Evolutionary conservation across 805 yeast species (phyloP).

Genomic region (Cyberlindnera nakhonratchasimensis): DNA sequence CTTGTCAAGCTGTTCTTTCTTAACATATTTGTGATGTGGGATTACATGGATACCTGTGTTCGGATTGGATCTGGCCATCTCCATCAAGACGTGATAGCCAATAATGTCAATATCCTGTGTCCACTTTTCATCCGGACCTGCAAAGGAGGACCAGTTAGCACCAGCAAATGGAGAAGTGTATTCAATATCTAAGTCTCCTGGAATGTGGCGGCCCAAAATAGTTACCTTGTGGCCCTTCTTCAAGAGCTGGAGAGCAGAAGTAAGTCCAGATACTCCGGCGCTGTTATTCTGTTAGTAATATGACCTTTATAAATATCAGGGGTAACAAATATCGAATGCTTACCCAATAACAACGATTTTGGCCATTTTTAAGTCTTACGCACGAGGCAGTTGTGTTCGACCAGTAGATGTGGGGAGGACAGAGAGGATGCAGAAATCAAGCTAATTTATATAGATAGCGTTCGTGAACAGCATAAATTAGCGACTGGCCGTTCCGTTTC

Average conservation of each 20-base stretch:
- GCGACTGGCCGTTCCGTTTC: too few species aligned
- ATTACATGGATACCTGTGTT: slow-evolving; percentile 43
- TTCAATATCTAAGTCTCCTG: slow-evolving; percentile 52
- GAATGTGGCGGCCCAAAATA: slow-evolving; percentile 44
- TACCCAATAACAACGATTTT: slow-evolving; percentile 20
- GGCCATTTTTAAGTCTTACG: slow-evolving; percentile 7
- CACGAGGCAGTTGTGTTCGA: neutral
- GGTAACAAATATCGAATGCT: neutral
- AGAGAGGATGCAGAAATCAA: too few species aligned
- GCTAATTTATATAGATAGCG: too few species aligned
- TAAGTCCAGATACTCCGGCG: slow-evolving; percentile 57
- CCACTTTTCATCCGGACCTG: slow-evolving; percentile 35
- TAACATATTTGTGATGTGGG: slow-evolving; percentile 18
- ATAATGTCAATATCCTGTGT: slow-evolving; percentile 43
- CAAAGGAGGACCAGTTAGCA: slow-evolving; percentile 68
- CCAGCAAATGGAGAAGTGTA: slow-evolving; percentile 72
- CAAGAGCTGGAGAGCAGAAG: slow-evolving; percentile 43
- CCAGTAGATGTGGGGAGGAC: neutral
- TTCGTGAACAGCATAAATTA: too few species aligned
- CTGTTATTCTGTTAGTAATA: slow-evolving; percentile 3
- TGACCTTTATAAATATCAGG: neutral
- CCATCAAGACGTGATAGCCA: slow-evolving; percentile 45
- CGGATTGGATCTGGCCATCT: slow-evolving; percentile 45
- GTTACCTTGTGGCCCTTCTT: slow-evolving; percentile 40
- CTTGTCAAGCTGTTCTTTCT: slow-evolving; percentile 12